phyloP scores from a whole-genome alignment of 441 rosid species.

The Pelargonium myrrhifolium region DNA sequence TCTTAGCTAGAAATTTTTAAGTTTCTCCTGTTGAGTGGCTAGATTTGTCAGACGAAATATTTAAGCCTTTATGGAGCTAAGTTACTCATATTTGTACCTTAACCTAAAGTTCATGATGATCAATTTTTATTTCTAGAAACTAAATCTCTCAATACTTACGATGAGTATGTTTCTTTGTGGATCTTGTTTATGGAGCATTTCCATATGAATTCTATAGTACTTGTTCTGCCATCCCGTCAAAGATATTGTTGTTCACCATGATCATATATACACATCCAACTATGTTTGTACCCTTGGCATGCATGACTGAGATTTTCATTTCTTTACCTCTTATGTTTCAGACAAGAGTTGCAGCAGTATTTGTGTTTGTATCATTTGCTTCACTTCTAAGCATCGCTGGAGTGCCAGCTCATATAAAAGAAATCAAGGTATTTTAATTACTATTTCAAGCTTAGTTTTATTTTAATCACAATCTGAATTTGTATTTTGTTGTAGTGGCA shows the following conservation, averaged over 20 bases:
- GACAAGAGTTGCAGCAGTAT: constrained; percentile 85
- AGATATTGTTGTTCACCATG: background rate
- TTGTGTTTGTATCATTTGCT: constrained; percentile 77
- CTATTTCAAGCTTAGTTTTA: constrained; percentile 8
- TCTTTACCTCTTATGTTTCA: constrained; percentile 34
- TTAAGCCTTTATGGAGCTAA: too few species aligned
- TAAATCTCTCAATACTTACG: background rate
- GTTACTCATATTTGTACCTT: too few species aligned
- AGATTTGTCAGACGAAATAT: too few species aligned
- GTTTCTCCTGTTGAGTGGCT: too few species aligned
- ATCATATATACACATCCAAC: background rate
- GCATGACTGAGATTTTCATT: constrained; percentile 1
- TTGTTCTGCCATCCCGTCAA: background rate
- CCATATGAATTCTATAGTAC: background rate
- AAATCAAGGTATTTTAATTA: constrained; percentile 54
- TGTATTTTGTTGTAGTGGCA: background rate
- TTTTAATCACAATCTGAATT: background rate
- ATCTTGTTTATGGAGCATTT: background rate
- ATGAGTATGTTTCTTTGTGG: background rate
- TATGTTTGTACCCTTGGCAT: background rate
- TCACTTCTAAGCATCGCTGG: constrained; percentile 87
- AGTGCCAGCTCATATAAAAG: constrained; percentile 61
- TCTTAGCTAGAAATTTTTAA: too few species aligned
- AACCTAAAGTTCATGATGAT: too few species aligned
- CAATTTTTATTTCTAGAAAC: background rate